Conservation (phyloP, 2,329 filamentous ascomycete species). For the Xylaria multiplex region DNA sequence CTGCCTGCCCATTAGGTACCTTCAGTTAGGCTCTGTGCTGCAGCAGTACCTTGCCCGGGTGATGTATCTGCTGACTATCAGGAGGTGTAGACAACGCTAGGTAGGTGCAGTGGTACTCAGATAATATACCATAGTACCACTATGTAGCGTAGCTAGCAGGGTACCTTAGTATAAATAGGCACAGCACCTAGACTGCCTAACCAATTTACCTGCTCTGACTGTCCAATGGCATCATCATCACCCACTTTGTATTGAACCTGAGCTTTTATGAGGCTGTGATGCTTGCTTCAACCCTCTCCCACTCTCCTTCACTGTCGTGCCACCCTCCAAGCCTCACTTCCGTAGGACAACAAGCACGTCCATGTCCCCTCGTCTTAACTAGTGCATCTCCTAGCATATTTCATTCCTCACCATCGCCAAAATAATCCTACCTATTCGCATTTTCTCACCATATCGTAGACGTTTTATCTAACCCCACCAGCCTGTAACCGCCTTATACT, state of each 20-base stretch:
- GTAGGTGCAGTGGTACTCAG: no score
- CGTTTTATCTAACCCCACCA: not conserved
- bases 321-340: not conserved
- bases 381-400: not conserved
- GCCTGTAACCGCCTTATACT: not conserved
- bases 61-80: no score
- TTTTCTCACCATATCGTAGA: not conserved
- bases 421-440: not conserved
- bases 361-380: not conserved
- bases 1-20: no score
- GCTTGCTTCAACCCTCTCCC: constrained; percentile 10
- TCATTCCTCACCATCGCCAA: not conserved
- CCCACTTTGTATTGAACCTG: not conserved
- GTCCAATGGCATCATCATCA: constrained; percentile 22
- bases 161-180: no score
- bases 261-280: constrained; percentile 18
- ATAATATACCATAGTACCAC: no score
- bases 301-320: not conserved
- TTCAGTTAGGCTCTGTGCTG: no score
- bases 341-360: not conserved
- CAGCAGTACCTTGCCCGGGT: no score
- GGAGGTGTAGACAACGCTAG: no score
- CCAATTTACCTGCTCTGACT: not conserved
- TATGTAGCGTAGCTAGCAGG: no score
- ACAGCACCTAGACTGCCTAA: not conserved